These are phyloP conservation scores for Prototheca wickerhamii DNA, from an alignment of 163 green algal species.

Conservation along the genomic window DNA sequence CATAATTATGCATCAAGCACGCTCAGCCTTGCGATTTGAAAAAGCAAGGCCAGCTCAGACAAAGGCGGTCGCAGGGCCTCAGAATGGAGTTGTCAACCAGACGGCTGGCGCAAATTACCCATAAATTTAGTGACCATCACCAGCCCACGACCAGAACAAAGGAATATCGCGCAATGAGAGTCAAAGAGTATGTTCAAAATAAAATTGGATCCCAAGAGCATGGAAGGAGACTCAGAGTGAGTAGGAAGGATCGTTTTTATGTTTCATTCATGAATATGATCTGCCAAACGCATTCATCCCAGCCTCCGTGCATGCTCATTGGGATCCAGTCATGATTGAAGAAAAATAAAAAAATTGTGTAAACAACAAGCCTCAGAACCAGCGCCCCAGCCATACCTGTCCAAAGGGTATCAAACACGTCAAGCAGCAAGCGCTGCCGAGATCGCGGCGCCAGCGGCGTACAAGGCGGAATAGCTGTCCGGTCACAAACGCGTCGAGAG, in stretches of 20 bases:
- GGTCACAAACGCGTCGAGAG: slow-evolving; percentile 15
- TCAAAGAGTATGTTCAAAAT: too few species aligned
- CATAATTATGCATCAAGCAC: too few species aligned
- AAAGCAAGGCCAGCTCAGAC: neutral
- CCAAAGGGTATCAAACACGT: slow-evolving; percentile 18
- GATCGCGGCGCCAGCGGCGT: slow-evolving; percentile 55
- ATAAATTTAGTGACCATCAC: slow-evolving; percentile 8
- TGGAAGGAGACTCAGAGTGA: slow-evolving; percentile 15
- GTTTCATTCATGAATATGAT: too few species aligned
- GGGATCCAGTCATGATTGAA: too few species aligned
- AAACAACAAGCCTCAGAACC: too few species aligned
- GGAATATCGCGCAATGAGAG: neutral
- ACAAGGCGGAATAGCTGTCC: slow-evolving; percentile 45
- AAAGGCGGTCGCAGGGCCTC: neutral
- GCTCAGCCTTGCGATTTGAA: neutral
- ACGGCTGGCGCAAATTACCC: slow-evolving; percentile 25
- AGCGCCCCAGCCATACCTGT: too few species aligned
- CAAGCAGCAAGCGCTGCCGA: too few species aligned
- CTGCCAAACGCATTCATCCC: too few species aligned
- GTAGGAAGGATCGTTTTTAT: slow-evolving; percentile 17
- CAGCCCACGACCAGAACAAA: neutral
- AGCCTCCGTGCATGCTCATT: too few species aligned
- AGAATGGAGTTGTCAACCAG: slow-evolving; percentile 7
- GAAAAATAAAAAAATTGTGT: too few species aligned
- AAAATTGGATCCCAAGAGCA: neutral